A percentile compares a stretch with the other conserved stretches of the same genome.
These are phyloP conservation scores for Dictyostelium citrinum DNA, from an alignment of 78 protist genomes.

Conservation along the genomic window DNA sequence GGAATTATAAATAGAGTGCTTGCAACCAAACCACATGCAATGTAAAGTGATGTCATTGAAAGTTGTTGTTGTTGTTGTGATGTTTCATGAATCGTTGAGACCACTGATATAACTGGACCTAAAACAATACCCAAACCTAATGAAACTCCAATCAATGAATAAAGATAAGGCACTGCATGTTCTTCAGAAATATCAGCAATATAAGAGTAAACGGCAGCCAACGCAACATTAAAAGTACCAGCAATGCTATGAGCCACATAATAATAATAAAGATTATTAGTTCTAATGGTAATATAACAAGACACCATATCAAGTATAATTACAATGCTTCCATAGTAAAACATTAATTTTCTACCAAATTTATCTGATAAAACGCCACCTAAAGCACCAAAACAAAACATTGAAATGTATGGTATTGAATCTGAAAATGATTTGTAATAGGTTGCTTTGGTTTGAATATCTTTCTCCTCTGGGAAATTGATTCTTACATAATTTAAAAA, in stretches of 20 bases:
- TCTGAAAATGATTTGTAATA: constrained; percentile 11
- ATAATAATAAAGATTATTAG: not conserved
- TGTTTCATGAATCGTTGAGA: not conserved
- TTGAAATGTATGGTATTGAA: not conserved
- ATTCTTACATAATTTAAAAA: constrained; percentile 13
- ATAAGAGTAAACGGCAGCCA: not conserved
- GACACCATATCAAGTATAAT: not conserved
- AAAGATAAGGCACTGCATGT: not conserved
- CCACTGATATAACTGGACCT: not conserved
- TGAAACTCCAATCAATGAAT: not conserved
- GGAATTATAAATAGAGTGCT: not conserved
- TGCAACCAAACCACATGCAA: not conserved
- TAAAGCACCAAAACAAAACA: constrained; percentile 19
- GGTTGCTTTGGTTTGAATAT: constrained; percentile 21
- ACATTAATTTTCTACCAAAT: not conserved
- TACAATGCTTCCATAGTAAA: not conserved
- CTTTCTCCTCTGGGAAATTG: not conserved
- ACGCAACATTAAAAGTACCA: not conserved
- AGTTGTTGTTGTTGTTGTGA: not conserved
- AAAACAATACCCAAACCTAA: not conserved
- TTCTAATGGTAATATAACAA: not conserved
- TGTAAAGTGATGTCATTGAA: not conserved
- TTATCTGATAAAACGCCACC: constrained; percentile 2
- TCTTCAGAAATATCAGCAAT: not conserved
- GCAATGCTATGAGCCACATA: not conserved